Base-by-base conservation (phyloP, 768 basidiomycete genomes). In the Punctularia strigosozonata region DNA sequence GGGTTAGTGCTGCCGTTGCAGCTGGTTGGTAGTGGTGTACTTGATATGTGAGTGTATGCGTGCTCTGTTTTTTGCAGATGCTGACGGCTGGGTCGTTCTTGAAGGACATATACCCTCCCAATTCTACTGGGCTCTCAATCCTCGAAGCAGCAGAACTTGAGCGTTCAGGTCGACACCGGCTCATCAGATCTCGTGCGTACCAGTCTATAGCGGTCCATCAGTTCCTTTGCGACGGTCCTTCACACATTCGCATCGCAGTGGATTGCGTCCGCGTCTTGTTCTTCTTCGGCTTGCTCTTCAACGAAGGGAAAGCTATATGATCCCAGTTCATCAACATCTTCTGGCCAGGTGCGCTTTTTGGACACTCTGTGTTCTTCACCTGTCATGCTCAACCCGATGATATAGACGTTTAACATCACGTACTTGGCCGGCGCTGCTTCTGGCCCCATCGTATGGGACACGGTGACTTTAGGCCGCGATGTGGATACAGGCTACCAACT, bases 101-200 rank as follows among this genome's bases (percentile, higher is more conserved):
- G 2, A 48, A 86, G 83, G 20, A 65, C 71, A 4, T 86, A 87
- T 52, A 76, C 76, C 2, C 55, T 83, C n/a, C 64, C 74, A 3
- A 60, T 80, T 4, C 56, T 50, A 15, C 61, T 84, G 18, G 82
- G 84, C 8, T 38, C 54, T 5, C 56, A 52, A 6, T 50, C 50
- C 23, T n/a, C n/a, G n/a, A n/a, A n/a, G n/a, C n/a, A n/a, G n/a
- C 69, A 80, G 40, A 66, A 64, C 18, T 57, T 80, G 18, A 75
- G 70, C 5, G 58, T 87, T 2, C 83, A 86, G 50, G 69, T 88
- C 25, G 85, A 89, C 48, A 84, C 80, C 0, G 86, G 86, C 21
- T 87, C 86, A 0, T 82, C 82, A 0, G 85, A 89, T 59, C 63
- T 85, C 19, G 83, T 85, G 42, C 48, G 73, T 62, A 33, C 22